Evolutionary conservation across 192 early-diverging fungal genomes (phyloP).

Genomic region (Cladochytrium replicatum): DNA sequence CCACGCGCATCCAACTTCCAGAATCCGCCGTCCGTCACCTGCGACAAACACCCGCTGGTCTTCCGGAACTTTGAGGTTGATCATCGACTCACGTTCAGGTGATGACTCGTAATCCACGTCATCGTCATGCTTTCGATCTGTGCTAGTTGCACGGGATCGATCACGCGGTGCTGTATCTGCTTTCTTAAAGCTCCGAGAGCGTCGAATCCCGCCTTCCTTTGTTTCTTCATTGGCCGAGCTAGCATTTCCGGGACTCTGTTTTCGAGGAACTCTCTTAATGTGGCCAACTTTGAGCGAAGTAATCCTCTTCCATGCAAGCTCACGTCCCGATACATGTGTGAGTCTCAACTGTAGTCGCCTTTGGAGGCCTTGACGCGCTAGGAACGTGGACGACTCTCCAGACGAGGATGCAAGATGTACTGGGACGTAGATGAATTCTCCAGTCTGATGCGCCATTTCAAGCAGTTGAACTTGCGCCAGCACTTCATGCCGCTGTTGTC

Average conservation of each 20-base stretch:
- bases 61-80: too few relatives aligned
- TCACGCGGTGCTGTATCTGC: too few relatives aligned
- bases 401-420: constrained; percentile 13
- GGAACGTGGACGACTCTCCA: constrained; percentile 18
- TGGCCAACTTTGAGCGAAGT: constrained; percentile 14
- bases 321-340: constrained; percentile 18
- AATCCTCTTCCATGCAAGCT: constrained; percentile 19
- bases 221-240: too few relatives aligned
- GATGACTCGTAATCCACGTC: too few relatives aligned
- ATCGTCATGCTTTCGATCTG: too few relatives aligned
- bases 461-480: constrained; percentile 26
- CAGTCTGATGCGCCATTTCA: constrained; percentile 17
- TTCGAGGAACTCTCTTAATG: too few relatives aligned
- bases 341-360: constrained; percentile 16
- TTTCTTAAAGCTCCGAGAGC: too few relatives aligned
- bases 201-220: too few relatives aligned
- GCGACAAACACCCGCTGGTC: background rate
- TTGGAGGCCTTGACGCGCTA: constrained; percentile 30
- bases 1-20: constrained; percentile 24
- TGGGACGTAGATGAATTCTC: constrained; percentile 23
- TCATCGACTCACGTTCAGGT: too few relatives aligned
- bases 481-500: constrained; percentile 8
- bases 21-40: constrained; percentile 12
- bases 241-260: too few relatives aligned
- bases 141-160: too few relatives aligned